Evolutionary conservation across 2,329 filamentous ascomycete species (phyloP).

Genomic region (Pseudopyrenochaeta lycopersici): DNA sequence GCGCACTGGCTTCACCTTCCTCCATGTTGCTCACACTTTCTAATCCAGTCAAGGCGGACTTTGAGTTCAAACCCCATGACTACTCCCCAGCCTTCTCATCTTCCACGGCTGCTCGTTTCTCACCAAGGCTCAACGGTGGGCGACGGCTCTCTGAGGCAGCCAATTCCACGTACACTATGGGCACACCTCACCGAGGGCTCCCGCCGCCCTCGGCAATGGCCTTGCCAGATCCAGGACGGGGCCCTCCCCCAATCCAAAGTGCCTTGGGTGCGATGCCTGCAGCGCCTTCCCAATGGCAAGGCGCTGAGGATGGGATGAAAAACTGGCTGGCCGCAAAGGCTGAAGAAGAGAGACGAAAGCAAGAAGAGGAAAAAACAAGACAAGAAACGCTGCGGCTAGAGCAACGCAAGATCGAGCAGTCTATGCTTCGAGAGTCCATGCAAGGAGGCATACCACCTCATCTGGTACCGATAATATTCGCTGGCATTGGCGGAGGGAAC

Average conservation of each 20-base stretch:
- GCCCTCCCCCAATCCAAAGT: conserved; percentile 45
- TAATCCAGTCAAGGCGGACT: conserved; percentile 57
- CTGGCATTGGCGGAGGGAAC: conserved; percentile 59
- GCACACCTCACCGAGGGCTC: conserved; percentile 62
- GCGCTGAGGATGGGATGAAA: conserved; percentile 61
- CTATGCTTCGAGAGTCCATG: conserved; percentile 62
- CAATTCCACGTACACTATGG: conserved; percentile 56
- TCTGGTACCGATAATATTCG: conserved; percentile 63
- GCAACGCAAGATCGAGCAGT: conserved; percentile 62
- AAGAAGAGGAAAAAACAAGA: conserved; percentile 63
- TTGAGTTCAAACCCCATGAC: conserved; percentile 60
- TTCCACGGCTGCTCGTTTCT: conserved; percentile 50
- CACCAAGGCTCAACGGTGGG: conserved; percentile 52
- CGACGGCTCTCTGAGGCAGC: conserved; percentile 52
- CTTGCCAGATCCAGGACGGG: conserved; percentile 57
- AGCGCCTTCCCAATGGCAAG: conserved; percentile 59
- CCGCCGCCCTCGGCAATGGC: conserved; percentile 64
- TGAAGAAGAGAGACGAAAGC: conserved; percentile 62
- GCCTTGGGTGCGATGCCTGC: conserved; percentile 54
- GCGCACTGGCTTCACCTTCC: conserved; percentile 27
- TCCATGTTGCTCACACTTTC: conserved; percentile 62
- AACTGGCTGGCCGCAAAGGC: conserved; percentile 61
- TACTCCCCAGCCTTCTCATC: conserved; percentile 55
- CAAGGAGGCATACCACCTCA: conserved; percentile 61
- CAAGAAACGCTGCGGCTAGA: conserved; percentile 60